Evolutionary conservation across 768 basidiomycete species (phyloP), one percentile per base, ranked within the genome.

Genomic region (Rubroboletus pulcherrimus): DNA sequence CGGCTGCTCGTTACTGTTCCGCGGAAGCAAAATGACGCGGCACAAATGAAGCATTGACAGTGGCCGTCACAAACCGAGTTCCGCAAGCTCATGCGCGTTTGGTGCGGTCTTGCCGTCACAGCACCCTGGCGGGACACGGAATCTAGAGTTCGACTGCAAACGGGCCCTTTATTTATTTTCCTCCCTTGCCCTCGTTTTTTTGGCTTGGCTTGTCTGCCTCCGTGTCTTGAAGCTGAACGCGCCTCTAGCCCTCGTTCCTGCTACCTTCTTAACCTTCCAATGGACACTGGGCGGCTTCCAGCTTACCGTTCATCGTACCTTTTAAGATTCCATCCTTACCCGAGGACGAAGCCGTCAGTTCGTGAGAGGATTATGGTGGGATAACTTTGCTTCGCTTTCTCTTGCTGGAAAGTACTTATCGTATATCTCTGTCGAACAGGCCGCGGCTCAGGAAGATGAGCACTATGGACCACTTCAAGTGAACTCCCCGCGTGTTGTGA

Each of bases 281-380:
- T 71, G 65, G 65, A 69, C 39, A 34, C 48, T 0, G 39, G 42
- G 0, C 41, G 58, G 0, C 55, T 70, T 0, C 71, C 69, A 0
- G 47, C 63, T 38, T 70, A 71, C 46, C 64, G 69, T 12, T 69
- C 66, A 2, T 71, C 69, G 0, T 59, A 72, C 34, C 44, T 72
- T 6, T 42, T 66, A 29, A 54, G 69, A 19, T 72, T 57, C 21
- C 68, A 69, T 53, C 68, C 68, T 34, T 69, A 69, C 54, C 68
- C 68, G 41, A 66, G 70, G 37, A 42, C 46, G 31, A 64, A 60
- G 24, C 51, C 37, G 2, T 64, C 62, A 51, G 29, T 35, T 40
- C 66, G 58, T 60, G 69, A 70, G 62, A 68, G 55, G 56, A 46
- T 69, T 17, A 7, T 33, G 59, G 71, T 69, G 46, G n/a, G 56